Evolutionary conservation across 2,329 filamentous ascomycete genomes (phyloP), one percentile per base, ranked within the genome.

Genomic region (Calcarisporium arbuscula): DNA sequence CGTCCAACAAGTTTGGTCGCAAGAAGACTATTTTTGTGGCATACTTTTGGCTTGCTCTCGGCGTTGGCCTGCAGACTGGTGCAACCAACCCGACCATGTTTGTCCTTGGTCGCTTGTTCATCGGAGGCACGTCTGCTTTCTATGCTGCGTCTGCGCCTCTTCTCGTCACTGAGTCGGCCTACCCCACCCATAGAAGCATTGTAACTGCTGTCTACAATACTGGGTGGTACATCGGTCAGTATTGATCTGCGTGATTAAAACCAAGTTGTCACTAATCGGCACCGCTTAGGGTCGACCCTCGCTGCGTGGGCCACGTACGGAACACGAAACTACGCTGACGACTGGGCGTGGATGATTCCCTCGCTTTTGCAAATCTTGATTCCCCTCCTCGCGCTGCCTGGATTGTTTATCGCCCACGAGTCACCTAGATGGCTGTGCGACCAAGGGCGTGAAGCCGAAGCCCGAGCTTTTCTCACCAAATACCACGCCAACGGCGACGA

Each of bases 81-180:
- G 50, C 50, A 17, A 34, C 38, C 16, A 51, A 49, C 25, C 46
- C 56, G 38, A 70, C 54, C 32, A 75, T 74, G 70, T 77, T 74
- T 45, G 62, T 76, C 22, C 56, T 69, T 6, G 62, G 68, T 17
- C 63, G 72, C 36, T 67, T 72, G 36, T 50, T 76, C 11, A 58
- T 77, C 8, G 73, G 73, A 3, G 69, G 74, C 19, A 72, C 73
- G 4, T 62, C 73, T 16, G 61, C 65, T 0, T 72, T 71, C 41
- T 65, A 62, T 22, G 68, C 5, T 46, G 50, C 5, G 67, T 71
- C 19, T 40, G 52, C 4, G 58, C 68, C 2, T 16, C 25, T 19
- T 6, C 11, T 35, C 14, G 27, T 35, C 15, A n/a, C 33, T 20
- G 33, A 35, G 17, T 19, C 19, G n/a, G 27, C 27, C 15, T 30